These are phyloP conservation scores for Salicornia ramosissima DNA, from an alignment of 148 eudicot genomes.

Conservation along the genomic window DNA sequence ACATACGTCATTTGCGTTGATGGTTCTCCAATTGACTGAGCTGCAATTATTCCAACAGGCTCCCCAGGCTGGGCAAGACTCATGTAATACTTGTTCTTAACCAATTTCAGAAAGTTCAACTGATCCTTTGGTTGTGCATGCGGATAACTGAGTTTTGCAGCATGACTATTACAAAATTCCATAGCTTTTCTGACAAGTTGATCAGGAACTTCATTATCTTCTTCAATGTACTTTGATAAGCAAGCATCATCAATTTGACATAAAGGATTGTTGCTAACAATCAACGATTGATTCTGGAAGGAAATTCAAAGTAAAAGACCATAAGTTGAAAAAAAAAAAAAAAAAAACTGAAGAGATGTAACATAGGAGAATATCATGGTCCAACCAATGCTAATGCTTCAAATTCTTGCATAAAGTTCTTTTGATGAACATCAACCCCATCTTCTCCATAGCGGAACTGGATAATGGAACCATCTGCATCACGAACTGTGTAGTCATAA, in stretches of 20 bases:
- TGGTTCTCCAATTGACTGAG: conserved; percentile 95
- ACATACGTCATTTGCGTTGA: conserved; percentile 99
- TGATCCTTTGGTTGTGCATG: conserved; percentile 27
- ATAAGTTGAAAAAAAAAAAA: background rate
- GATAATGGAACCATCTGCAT: conserved; percentile 87
- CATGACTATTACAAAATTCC: conserved; percentile 27
- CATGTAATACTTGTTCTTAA: conserved; percentile 65
- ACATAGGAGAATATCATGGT: conserved; percentile 1
- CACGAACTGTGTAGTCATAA: conserved; percentile 94
- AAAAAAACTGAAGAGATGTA: background rate
- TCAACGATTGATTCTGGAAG: conserved; percentile 60
- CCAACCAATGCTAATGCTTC: conserved; percentile 73
- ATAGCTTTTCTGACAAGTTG: conserved; percentile 48
- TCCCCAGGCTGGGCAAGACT: conserved; percentile 96
- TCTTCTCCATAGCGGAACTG: conserved; percentile 97
- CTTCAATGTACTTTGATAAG: conserved; percentile 50
- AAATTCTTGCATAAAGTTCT: conserved; percentile 76
- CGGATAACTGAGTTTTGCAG: conserved; percentile 11
- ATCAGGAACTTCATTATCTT: conserved; percentile 54
- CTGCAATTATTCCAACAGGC: conserved; percentile 97
- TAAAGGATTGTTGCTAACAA: conserved; percentile 45
- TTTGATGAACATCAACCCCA: conserved; percentile 86
- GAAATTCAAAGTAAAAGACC: background rate
- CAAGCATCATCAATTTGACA: conserved; percentile 37
- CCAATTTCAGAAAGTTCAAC: conserved; percentile 49